Evolutionary conservation across 306 rosid genomes (phyloP).

Genomic region (Prunus persica): DNA sequence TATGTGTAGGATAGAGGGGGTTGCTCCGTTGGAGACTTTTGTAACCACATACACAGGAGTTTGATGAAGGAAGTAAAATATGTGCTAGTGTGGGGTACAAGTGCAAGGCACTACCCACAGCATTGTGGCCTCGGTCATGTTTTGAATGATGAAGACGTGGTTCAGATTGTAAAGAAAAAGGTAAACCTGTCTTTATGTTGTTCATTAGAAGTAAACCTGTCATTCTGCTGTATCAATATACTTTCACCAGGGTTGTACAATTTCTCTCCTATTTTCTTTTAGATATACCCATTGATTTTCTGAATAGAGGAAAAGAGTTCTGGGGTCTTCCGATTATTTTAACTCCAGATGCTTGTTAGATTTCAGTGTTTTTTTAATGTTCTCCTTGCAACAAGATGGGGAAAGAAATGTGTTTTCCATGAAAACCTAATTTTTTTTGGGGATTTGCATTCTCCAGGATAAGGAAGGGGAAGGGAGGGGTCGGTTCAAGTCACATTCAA

Average conservation of each 20-base stretch:
- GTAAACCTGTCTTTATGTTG: conserved; percentile 29
- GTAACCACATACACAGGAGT: conserved; percentile 96
- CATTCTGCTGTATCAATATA: neutral
- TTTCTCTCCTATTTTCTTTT: neutral
- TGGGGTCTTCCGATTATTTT: neutral
- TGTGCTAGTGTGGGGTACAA: conserved; percentile 94
- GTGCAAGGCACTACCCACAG: conserved; percentile 97
- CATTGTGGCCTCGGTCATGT: conserved; percentile 81
- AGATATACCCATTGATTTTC: neutral
- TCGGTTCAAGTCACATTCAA: conserved; percentile 92
- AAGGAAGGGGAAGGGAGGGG: conserved; percentile 93
- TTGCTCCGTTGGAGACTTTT: conserved; percentile 89
- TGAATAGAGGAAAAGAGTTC: neutral
- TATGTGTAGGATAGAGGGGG: conserved; percentile 91
- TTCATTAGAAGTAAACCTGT: neutral
- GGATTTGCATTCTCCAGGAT: conserved; percentile 50
- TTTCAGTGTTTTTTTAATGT: neutral
- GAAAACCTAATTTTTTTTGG: conserved; percentile 6
- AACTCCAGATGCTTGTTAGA: neutral
- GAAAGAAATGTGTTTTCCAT: neutral
- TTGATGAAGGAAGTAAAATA: conserved; percentile 95
- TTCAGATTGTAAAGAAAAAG: conserved; percentile 99
- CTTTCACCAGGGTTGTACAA: neutral
- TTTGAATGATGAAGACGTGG: conserved; percentile 91
- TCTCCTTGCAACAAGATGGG: neutral